Conservation (phyloP, 495 filamentous ascomycete species). For the Tricharina praecox region DNA sequence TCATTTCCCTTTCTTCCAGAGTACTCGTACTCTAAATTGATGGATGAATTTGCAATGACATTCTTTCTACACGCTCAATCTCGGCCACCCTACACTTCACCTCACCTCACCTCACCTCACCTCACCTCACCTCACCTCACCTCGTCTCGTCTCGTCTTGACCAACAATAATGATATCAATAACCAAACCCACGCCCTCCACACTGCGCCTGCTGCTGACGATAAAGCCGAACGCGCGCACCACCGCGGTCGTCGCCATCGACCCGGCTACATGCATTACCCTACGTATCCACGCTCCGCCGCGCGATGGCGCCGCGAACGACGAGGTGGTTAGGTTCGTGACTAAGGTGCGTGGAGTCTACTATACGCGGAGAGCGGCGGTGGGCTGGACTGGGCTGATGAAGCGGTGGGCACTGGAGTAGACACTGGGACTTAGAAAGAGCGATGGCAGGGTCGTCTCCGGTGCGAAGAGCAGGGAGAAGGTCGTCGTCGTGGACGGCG, state of each 20-base stretch:
- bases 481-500: conserved; percentile 8
- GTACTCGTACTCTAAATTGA: too few relatives aligned
- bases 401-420: not conserved
- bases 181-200: conserved; percentile 5
- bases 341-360: conserved; percentile 10
- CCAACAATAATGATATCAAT: conserved; percentile 1
- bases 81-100: too few relatives aligned
- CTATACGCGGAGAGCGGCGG: too few relatives aligned
- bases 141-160: too few relatives aligned
- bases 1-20: too few relatives aligned
- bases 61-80: too few relatives aligned
- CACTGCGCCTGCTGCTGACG: conserved; percentile 7
- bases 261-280: conserved; percentile 6
- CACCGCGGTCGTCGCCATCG: conserved; percentile 5
- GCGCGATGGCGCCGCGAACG: conserved; percentile 12
- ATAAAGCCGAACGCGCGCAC: conserved; percentile 5
- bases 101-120: too few relatives aligned
- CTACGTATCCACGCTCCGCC: conserved; percentile 5
- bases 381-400: too few relatives aligned
- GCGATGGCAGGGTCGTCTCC: conserved; percentile 5
- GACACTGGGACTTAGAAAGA: conserved; percentile 10
- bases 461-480: conserved; percentile 10
- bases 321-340: conserved; percentile 9
- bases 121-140: too few relatives aligned
- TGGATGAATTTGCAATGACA: too few relatives aligned